These are phyloP conservation scores for Protomyces inundatus DNA, from an alignment of 1,139 yeast genomes.

Conservation along the genomic window DNA sequence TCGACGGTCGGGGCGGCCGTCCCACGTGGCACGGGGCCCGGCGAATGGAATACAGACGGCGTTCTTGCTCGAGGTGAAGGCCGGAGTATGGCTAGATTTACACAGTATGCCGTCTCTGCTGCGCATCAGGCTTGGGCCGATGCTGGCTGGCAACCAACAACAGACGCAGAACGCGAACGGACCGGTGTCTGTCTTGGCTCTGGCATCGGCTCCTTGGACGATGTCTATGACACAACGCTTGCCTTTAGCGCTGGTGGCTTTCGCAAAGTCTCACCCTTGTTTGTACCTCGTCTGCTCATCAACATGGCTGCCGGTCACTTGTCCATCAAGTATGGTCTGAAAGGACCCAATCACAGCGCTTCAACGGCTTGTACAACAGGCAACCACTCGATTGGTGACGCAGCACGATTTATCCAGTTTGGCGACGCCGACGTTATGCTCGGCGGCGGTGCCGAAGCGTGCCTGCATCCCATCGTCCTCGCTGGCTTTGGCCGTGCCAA, in stretches of 20 bases:
- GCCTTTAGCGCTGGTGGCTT: conserved; percentile 53
- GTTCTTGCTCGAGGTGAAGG: conserved; percentile 27
- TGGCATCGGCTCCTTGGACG: conserved; percentile 86
- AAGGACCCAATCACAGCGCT: conserved; percentile 81
- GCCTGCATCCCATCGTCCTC: conserved; percentile 77
- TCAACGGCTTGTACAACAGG: conserved; percentile 98
- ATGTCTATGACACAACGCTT: conserved; percentile 57
- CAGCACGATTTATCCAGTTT: conserved; percentile 67
- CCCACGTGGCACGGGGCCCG: conserved; percentile 47
- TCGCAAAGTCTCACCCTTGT: conserved; percentile 72
- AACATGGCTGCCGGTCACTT: conserved; percentile 96
- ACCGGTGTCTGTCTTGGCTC: conserved; percentile 84
- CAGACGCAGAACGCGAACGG: conserved; percentile 39
- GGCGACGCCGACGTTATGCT: conserved; percentile 83
- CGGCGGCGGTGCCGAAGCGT: conserved; percentile 89
- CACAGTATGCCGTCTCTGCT: conserved; percentile 9
- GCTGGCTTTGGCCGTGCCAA: conserved; percentile 91
- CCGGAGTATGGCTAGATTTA: conserved; percentile 14
- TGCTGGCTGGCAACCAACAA: conserved; percentile 55
- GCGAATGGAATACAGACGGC: conserved; percentile 44
- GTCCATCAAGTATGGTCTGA: conserved; percentile 60
- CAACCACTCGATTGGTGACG: conserved; percentile 88
- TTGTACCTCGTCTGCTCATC: conserved; percentile 73
- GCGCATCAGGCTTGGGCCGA: conserved; percentile 50
- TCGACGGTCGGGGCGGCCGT: conserved; percentile 71